These are phyloP conservation scores for Aphanocladium album DNA, from an alignment of 2,329 filamentous ascomycete species.

Conservation along the genomic window DNA sequence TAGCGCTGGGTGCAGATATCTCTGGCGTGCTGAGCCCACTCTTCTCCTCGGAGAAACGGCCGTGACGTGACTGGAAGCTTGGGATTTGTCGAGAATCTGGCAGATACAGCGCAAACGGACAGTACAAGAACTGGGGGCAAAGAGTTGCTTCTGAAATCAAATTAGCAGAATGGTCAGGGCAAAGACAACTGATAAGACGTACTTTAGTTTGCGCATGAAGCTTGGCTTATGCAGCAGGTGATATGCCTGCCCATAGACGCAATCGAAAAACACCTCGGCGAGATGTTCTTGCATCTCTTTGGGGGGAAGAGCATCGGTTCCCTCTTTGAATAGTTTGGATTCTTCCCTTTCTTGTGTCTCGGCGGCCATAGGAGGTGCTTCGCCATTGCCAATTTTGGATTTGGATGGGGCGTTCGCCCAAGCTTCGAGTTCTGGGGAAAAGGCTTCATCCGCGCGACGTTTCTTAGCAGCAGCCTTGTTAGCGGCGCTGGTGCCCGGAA, in stretches of 20 bases:
- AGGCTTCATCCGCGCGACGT: constrained; percentile 79
- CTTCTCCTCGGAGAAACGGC: constrained; percentile 76
- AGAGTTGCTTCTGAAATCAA: constrained; percentile 37
- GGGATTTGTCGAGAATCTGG: constrained; percentile 87
- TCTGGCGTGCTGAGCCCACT: constrained; percentile 83
- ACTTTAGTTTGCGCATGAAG: constrained; percentile 83
- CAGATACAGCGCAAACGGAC: constrained; percentile 93
- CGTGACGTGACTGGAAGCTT: constrained; percentile 69
- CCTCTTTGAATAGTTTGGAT: constrained; percentile 72
- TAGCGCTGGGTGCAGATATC: constrained; percentile 83
- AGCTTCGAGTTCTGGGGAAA: constrained; percentile 71
- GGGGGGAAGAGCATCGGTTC: constrained; percentile 73
- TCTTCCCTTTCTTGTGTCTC: constrained; percentile 66
- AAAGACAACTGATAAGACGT: constrained; percentile 26
- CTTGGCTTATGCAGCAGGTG: constrained; percentile 93
- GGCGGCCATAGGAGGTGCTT: constrained; percentile 41
- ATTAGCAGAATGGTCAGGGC: not conserved
- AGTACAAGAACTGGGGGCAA: constrained; percentile 86
- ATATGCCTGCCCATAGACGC: constrained; percentile 91
- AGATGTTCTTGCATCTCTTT: constrained; percentile 90
- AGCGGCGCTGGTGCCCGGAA: constrained; percentile 48
- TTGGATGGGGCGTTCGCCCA: constrained; percentile 65
- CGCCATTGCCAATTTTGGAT: constrained; percentile 40
- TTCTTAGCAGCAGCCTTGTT: constrained; percentile 61
- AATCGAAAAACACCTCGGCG: constrained; percentile 92